These are phyloP conservation scores for Neostapfia colusana DNA, from an alignment of 176 grass and related monocot genomes.

Conservation along the genomic window DNA sequence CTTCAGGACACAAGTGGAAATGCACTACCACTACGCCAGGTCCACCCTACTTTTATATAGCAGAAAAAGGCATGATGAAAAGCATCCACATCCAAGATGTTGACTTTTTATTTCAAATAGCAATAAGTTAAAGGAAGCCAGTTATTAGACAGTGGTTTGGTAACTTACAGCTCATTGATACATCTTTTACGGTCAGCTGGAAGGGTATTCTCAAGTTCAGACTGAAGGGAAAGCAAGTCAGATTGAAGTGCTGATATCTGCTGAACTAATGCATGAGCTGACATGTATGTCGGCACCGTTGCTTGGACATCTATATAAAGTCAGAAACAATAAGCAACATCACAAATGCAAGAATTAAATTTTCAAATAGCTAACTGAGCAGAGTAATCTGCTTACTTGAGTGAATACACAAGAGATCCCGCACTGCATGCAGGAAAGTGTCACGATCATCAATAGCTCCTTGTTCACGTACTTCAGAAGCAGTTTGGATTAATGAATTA, in stretches of 20 bases:
- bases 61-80: slow-evolving; percentile 11
- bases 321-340: slow-evolving; percentile 24
- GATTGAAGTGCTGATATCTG: slow-evolving; percentile 82
- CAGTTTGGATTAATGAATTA: slow-evolving; percentile 79
- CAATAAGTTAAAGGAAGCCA: slow-evolving; percentile 23
- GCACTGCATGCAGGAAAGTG: slow-evolving; percentile 82
- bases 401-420: slow-evolving; percentile 86
- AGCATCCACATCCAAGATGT: background rate
- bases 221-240: slow-evolving; percentile 85
- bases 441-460: slow-evolving; percentile 93
- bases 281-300: slow-evolving; percentile 78
- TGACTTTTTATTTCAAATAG: background rate
- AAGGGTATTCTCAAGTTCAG: slow-evolving; percentile 88
- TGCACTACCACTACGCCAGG: too few species aligned
- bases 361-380: background rate
- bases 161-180: slow-evolving; percentile 92
- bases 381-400: slow-evolving; percentile 59
- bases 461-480: slow-evolving; percentile 86
- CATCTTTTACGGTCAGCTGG: slow-evolving; percentile 87
- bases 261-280: slow-evolving; percentile 91
- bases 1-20: too few species aligned
- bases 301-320: slow-evolving; percentile 57
- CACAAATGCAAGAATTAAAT: slow-evolving; percentile 19
- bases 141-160: slow-evolving; percentile 3
- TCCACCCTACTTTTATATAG: background rate